A percentile compares a stretch with the other conserved stretches of the same genome.
These are phyloP conservation scores for Syzygium grande DNA, from an alignment of 345 rosid genomes.

Conservation along the genomic window DNA sequence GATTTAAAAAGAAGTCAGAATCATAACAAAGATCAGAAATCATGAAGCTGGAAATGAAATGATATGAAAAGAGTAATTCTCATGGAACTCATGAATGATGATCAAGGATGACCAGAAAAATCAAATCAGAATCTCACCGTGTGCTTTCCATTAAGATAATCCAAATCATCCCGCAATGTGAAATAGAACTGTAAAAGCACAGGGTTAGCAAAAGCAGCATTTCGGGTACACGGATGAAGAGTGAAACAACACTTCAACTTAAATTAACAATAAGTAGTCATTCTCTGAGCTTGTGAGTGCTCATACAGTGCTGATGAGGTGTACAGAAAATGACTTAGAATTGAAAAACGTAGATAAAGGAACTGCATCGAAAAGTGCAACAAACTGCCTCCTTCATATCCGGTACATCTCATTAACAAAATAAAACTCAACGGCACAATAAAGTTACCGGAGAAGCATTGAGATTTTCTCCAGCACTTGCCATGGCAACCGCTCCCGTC, in stretches of 20 bases:
- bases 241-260: not conserved
- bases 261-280: not conserved
- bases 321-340: not conserved
- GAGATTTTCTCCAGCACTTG: slow-evolving; percentile 91
- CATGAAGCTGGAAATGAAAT: not conserved
- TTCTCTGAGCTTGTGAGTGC: not conserved
- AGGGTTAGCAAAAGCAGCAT: slow-evolving; percentile 5
- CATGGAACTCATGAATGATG: not conserved
- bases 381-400: not conserved
- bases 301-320: not conserved
- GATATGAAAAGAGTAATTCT: not conserved
- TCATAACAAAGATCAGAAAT: not conserved
- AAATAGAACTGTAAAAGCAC: slow-evolving; percentile 61
- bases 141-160: slow-evolving; percentile 96
- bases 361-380: not conserved
- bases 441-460: slow-evolving; percentile 85
- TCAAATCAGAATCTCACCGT: slow-evolving; percentile 46
- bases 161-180: slow-evolving; percentile 80
- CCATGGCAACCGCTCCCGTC: slow-evolving; percentile 90
- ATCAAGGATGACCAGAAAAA: not conserved
- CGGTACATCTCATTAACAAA: not conserved
- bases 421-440: not conserved
- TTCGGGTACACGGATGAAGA: not conserved
- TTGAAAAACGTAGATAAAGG: not conserved
- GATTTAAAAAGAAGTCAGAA: not conserved